Percentiles rank a stretch among this genome's conserved stretches.
These are phyloP conservation scores for Phytophthora cajani DNA, from an alignment of 352 stramenopile species.

Conservation along the genomic window DNA sequence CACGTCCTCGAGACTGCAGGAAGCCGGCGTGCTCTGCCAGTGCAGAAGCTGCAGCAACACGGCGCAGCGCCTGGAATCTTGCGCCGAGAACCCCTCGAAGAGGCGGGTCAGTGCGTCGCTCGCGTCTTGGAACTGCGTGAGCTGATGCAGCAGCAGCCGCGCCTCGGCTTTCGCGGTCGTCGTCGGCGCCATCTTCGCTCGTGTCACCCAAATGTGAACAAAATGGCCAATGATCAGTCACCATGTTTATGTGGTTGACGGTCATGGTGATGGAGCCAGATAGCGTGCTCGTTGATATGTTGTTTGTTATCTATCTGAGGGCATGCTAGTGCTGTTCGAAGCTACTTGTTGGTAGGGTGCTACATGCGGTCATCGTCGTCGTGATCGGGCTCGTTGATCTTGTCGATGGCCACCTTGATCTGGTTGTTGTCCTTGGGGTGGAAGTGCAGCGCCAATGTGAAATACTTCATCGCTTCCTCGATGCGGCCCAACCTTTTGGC, in stretches of 20 bases:
- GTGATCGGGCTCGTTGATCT: slow-evolving; percentile 78
- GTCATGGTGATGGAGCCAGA: background rate
- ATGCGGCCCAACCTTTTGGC: slow-evolving; percentile 84
- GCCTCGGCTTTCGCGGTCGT: slow-evolving; percentile 43
- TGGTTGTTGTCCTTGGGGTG: slow-evolving; percentile 98
- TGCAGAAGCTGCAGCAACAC: slow-evolving; percentile 55
- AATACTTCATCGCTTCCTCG: slow-evolving; percentile 96
- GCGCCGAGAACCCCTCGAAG: slow-evolving; percentile 42
- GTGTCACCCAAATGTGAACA: slow-evolving; percentile 5
- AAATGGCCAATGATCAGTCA: slow-evolving; percentile 19
- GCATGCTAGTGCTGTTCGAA: background rate
- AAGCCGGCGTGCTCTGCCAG: slow-evolving; percentile 49
- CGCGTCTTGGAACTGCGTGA: slow-evolving; percentile 70
- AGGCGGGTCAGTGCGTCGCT: slow-evolving; percentile 51
- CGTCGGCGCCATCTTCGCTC: slow-evolving; percentile 12
- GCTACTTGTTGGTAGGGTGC: slow-evolving; percentile 3
- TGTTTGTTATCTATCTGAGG: slow-evolving; percentile 36
- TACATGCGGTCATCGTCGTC: slow-evolving; percentile 65
- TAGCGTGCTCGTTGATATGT: slow-evolving; percentile 8
- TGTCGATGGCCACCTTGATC: slow-evolving; percentile 96
- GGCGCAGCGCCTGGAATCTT: slow-evolving; percentile 19
- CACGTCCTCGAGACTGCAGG: slow-evolving; percentile 37
- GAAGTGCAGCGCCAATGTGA: slow-evolving; percentile 96
- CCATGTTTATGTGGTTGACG: slow-evolving; percentile 27
- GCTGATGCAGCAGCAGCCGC: slow-evolving; percentile 50